Base-by-base conservation (phyloP, 2,329 filamentous ascomycete species). In the Cladorrhinum sp. region DNA sequence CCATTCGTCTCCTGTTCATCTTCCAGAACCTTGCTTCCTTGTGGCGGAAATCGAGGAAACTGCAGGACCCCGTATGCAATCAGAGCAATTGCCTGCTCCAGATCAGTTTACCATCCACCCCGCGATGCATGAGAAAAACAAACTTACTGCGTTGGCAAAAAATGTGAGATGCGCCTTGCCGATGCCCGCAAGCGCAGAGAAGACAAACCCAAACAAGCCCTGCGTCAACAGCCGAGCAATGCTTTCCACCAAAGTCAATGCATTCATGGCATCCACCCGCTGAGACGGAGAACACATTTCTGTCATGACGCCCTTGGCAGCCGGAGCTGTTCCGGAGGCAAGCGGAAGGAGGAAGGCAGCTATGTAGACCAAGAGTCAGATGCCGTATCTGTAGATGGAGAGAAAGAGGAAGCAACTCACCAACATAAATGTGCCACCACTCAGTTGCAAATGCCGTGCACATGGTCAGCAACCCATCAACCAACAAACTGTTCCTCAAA, bases 291-390 rank as follows among this genome's bases (percentile, higher is more conserved):
- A 76, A 50, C 86, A 86, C 86, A 91, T 88, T 59, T 88, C 83
- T 0, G 89, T 81, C 61, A 91, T 89, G n/a, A 88, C 85, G 0
- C 88, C 88, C 65, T 91, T 91, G 1, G 87, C 86, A 0, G 88
- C 86, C 0, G 87, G 82, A 0, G 86, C 88, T 0, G 87, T 87
- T 0, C 88, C 88, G 0, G 87, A 88, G 0, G 85, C 87, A 27
- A 91, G 83, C 0, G 88, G 88, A 0, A 91, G 77, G 1, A 90
- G 69, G 24, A 84, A 80, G 0, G 86, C 86, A 1, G 87, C 82
- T 80, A 4, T 13, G 32, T 9, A 36, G 27, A 12, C 27, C n/a
- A 13, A 3, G 2, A 54, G 50, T 62, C 9, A 64, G 18, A 27
- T 9, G 9, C 3, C 13, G 29, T 12, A 36, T 1, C 32, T 29